Evolutionary conservation across 208 protist genomes (phyloP).

Genomic region (Trichomonas tenax): DNA sequence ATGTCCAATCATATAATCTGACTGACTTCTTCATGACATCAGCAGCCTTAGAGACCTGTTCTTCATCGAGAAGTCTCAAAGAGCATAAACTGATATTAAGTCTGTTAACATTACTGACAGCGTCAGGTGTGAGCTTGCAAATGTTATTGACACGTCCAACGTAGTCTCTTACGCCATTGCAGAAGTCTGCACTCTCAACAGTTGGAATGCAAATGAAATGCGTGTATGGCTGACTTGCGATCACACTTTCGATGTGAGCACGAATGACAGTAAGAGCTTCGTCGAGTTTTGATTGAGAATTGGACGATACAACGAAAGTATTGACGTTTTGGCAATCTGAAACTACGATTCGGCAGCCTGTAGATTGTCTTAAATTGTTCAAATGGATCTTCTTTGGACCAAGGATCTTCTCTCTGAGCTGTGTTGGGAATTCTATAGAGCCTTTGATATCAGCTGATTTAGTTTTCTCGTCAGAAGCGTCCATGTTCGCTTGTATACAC

Average conservation of each 20-base stretch:
- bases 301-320: neutral
- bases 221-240: neutral
- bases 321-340: neutral
- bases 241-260: neutral
- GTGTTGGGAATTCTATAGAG: neutral
- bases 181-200: neutral
- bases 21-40: neutral
- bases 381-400: neutral
- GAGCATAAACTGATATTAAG: neutral
- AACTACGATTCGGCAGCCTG: neutral
- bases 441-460: neutral
- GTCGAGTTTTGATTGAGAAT: neutral
- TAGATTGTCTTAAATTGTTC: neutral
- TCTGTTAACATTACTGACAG: neutral
- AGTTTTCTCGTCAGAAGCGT: neutral
- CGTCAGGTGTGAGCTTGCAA: neutral
- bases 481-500: neutral
- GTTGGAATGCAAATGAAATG: neutral
- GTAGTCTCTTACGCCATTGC: neutral
- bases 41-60: neutral
- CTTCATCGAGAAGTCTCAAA: neutral
- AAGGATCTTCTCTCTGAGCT: neutral
- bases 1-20: neutral
- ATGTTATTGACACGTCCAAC: neutral
- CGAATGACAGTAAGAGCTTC: neutral